phyloP scores from a whole-genome alignment of 257 asterid genomes.

The Solanum phureja region DNA sequence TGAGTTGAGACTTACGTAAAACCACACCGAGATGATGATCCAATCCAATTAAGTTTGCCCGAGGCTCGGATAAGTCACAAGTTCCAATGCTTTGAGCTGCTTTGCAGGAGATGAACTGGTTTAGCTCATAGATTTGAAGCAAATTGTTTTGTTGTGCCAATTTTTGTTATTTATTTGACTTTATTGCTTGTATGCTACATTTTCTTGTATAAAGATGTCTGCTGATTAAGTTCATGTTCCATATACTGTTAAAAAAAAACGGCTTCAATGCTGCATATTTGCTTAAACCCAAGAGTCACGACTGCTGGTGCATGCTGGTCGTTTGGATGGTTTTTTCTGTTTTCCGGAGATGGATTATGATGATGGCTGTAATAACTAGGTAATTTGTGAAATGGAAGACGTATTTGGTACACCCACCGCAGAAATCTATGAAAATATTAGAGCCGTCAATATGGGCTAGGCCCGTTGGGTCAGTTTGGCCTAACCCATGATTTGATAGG shows the following conservation, averaged over 20 bases:
- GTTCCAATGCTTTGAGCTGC: not conserved
- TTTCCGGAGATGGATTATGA: not conserved
- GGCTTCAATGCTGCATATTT: not conserved
- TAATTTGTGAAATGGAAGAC: not conserved
- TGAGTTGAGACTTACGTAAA: slow-evolving; percentile 53
- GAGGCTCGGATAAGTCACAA: not conserved
- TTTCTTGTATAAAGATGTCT: not conserved
- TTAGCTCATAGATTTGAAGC: not conserved
- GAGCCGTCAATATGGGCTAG: too few species aligned
- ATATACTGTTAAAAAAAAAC: not conserved
- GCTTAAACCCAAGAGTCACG: not conserved
- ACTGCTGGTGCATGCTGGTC: not conserved
- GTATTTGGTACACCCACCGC: not conserved
- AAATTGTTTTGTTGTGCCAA: not conserved
- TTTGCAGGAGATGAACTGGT: not conserved
- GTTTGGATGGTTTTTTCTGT: not conserved
- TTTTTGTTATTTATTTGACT: not conserved
- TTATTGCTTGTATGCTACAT: not conserved
- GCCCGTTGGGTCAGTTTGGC: too few species aligned
- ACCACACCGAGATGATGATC: not conserved
- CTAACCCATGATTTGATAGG: too few species aligned
- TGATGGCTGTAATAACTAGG: not conserved
- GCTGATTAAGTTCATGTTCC: not conserved
- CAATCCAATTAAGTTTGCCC: not conserved
- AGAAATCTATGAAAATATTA: not conserved